Evolutionary conservation across 2,329 filamentous ascomycete genomes (phyloP).

Genomic region (Colletotrichum trifolii): DNA sequence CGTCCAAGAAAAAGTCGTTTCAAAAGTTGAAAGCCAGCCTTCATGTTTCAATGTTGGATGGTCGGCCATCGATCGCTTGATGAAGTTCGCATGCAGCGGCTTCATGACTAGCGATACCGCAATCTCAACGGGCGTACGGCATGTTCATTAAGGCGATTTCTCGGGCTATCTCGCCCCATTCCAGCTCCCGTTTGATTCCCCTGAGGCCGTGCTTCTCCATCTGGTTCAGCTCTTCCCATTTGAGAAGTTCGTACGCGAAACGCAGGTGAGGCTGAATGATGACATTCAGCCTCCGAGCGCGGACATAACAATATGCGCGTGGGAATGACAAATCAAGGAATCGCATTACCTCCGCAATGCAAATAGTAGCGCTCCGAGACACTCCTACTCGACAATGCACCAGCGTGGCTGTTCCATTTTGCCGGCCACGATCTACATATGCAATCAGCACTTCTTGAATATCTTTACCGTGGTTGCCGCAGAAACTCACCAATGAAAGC

Average conservation of each 20-base stretch:
- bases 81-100: too few relatives aligned
- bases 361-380: constrained; percentile 94
- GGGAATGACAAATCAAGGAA: constrained; percentile 84
- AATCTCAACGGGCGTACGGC: constrained; percentile 78
- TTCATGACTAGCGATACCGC: not conserved
- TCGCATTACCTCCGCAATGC: constrained; percentile 98
- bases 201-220: constrained; percentile 51
- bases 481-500: constrained; percentile 85
- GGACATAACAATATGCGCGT: constrained; percentile 94
- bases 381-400: constrained; percentile 98
- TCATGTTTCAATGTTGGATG: too few relatives aligned
- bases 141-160: constrained; percentile 97
- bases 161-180: constrained; percentile 88
- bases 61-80: too few relatives aligned
- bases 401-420: constrained; percentile 83
- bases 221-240: constrained; percentile 89
- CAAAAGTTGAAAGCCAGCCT: too few relatives aligned
- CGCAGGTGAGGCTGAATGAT: constrained; percentile 97
- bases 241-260: constrained; percentile 94
- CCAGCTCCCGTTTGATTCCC: constrained; percentile 78
- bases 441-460: constrained; percentile 23
- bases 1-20: too few relatives aligned
- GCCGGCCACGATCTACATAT: constrained; percentile 77
- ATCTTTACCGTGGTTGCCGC: not conserved
- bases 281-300: constrained; percentile 91